Evolutionary conservation across 352 stramenopile genomes (phyloP), one percentile per base, ranked within the genome.

Genomic region (Globisporangium spiculum): DNA sequence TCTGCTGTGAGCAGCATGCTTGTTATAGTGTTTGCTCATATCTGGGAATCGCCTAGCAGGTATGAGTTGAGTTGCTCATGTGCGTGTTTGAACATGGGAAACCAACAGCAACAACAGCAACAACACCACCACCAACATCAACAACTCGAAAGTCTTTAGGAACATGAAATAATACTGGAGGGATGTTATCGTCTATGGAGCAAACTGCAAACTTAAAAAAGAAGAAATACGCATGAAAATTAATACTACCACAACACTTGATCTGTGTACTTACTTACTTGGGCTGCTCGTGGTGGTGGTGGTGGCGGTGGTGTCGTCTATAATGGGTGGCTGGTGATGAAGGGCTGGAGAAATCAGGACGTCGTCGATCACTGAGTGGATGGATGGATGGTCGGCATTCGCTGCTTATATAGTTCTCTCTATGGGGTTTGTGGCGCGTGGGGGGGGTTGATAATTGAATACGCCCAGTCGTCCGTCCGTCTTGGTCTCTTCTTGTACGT

Each of bases 371-470:
- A 32, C 27, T 32, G 27, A 32, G 27, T 32, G 27, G 48, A 55
- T 22, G 38, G 16, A 26, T 38, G 3, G 22, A 22, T 41, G 24
- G 27, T 52, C 44, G 18, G 44, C 52, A 50, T 36, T 26, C 56
- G 65, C 58, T 44, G 58, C 50, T 61, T 52, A 62, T 62, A 50
- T 27, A 38, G 56, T 27, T 62, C 56, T 50, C 27, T 66, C 34
- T 66, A 32, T 56, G 27, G 59, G 20, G 41, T 46, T 46, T 46
- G 5, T 30, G 56, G 7, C 24, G 41, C 32, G 48, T 27, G 41
- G 54, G 34, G 26, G 53, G 59, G 60, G n/a, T 50, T 66, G 44
- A 66, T 66, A 66, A 66, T 66, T 55, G 52, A 66, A 60, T 30
- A 60, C 14, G 63, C 26, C 38, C 44, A 16, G 48, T 9, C 26